Percentiles rank a stretch among this genome's conserved stretches.
Conservation (phyloP, 257 asterid species). For the Solanum pinnatisectum region DNA sequence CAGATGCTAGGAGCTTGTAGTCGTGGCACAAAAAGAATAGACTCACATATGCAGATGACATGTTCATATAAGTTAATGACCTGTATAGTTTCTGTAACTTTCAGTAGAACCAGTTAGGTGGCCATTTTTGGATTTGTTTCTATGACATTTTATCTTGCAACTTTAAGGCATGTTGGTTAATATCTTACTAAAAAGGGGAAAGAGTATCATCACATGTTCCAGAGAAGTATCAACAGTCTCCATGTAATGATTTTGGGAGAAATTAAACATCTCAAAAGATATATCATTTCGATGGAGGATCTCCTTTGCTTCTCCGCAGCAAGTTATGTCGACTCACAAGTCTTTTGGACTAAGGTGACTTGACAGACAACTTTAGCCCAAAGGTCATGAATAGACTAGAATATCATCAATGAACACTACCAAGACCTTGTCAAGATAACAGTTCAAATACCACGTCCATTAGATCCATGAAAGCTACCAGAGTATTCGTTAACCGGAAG, state of each 20-base stretch:
- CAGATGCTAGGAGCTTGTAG: neutral
- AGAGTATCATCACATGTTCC: neutral
- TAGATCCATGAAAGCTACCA: neutral
- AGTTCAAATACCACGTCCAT: neutral
- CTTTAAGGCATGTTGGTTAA: neutral
- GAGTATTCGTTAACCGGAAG: neutral
- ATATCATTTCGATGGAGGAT: neutral
- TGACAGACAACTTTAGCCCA: neutral
- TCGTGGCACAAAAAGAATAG: neutral
- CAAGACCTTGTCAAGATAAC: neutral
- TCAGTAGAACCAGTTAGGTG: neutral
- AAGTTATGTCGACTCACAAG: neutral
- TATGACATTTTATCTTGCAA: neutral
- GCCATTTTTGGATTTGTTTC: neutral
- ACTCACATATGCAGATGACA: neutral
- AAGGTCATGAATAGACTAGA: neutral
- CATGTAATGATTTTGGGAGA: neutral
- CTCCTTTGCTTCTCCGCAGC: neutral
- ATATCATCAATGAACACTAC: neutral
- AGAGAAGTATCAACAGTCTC: neutral
- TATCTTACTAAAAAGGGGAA: neutral
- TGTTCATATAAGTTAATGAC: neutral
- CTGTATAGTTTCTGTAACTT: neutral
- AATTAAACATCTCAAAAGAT: neutral
- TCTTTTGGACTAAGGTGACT: neutral